phyloP scores from a whole-genome alignment of 1,284 basidiomycete genomes.

The Melanopsichium pennsylvanicum region DNA sequence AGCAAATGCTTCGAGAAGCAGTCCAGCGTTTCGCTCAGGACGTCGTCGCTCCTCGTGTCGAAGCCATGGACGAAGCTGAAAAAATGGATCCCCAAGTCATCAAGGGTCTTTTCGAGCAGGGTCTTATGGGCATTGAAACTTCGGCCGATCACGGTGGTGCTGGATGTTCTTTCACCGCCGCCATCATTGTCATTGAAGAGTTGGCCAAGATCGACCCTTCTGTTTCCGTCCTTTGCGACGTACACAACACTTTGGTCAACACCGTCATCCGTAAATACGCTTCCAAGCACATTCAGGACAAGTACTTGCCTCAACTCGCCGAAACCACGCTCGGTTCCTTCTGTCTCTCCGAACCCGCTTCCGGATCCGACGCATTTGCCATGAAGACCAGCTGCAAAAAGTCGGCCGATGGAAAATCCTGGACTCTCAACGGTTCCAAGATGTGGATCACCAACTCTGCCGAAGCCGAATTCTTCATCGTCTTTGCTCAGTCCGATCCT shows the following conservation, averaged over 20 bases:
- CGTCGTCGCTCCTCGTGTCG: slow-evolving; percentile 86
- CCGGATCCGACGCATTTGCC: slow-evolving; percentile 96
- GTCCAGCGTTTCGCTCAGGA: slow-evolving; percentile 77
- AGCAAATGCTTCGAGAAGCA: slow-evolving; percentile 64
- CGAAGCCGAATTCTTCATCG: slow-evolving; percentile 85
- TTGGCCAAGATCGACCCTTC: slow-evolving; percentile 95
- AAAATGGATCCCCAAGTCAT: slow-evolving; percentile 90
- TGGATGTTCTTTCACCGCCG: slow-evolving; percentile 89
- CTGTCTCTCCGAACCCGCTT: slow-evolving; percentile 89
- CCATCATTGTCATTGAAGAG: slow-evolving; percentile 96
- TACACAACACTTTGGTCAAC: slow-evolving; percentile 86
- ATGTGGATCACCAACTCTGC: slow-evolving; percentile 99
- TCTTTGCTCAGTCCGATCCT: slow-evolving; percentile 95
- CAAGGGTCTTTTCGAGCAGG: slow-evolving; percentile 91
- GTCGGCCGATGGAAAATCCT: slow-evolving; percentile 73
- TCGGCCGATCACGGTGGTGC: slow-evolving; percentile 83
- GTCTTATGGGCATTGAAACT: slow-evolving; percentile 98
- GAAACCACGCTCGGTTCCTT: slow-evolving; percentile 89
- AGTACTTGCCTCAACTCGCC: slow-evolving; percentile 85
- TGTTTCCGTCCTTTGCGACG: slow-evolving; percentile 94
- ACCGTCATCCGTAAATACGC: slow-evolving; percentile 91
- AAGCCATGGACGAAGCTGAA: slow-evolving; percentile 98
- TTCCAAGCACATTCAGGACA: slow-evolving; percentile 82
- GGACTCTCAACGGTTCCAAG: slow-evolving; percentile 91
- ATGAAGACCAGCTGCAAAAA: slow-evolving; percentile 91